A percentile compares a stretch with the other conserved stretches of the same genome.
Evolutionary conservation across 768 basidiomycete species (phyloP).

Genomic region (Cubamyces sp.): DNA sequence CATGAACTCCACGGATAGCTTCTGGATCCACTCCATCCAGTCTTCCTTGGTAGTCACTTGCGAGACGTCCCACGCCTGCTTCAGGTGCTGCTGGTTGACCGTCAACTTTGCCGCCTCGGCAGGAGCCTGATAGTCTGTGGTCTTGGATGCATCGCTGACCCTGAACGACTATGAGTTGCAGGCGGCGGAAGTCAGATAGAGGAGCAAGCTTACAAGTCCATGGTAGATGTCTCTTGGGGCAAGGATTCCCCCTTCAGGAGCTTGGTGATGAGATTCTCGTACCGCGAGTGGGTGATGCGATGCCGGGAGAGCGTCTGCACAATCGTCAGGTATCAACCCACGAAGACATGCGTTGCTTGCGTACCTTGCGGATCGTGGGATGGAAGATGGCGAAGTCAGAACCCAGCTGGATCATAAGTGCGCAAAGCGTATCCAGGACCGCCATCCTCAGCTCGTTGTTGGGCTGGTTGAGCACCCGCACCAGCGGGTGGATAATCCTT

Average conservation of each 20-base stretch:
- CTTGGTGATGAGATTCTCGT: constrained; percentile 87
- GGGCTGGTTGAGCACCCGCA: constrained; percentile 76
- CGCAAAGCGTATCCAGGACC: constrained; percentile 93
- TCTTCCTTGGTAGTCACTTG: constrained; percentile 78
- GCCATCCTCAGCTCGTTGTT: constrained; percentile 82
- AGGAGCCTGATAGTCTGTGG: constrained; percentile 77
- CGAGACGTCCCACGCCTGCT: constrained; percentile 94
- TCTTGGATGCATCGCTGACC: constrained; percentile 60
- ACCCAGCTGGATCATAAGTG: constrained; percentile 90
- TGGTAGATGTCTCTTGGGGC: constrained; percentile 63
- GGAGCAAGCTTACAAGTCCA: constrained; percentile 11
- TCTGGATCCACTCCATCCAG: constrained; percentile 96
- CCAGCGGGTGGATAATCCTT: constrained; percentile 93
- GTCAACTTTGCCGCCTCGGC: constrained; percentile 83
- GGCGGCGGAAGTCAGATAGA: constrained; percentile 29
- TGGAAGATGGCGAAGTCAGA: constrained; percentile 98
- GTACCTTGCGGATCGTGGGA: constrained; percentile 93
- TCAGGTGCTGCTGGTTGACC: constrained; percentile 96
- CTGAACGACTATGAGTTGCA: constrained; percentile 52
- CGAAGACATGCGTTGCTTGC: neutral
- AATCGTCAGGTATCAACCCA: neutral
- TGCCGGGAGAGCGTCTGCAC: constrained; percentile 73
- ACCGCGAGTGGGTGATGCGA: constrained; percentile 77
- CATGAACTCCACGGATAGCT: constrained; percentile 93
- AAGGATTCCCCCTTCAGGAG: constrained; percentile 90